Evolutionary conservation across 2,329 filamentous ascomycete species (phyloP), one percentile per base, ranked within the genome.

Genomic region (Arthrinium phaeospermum): DNA sequence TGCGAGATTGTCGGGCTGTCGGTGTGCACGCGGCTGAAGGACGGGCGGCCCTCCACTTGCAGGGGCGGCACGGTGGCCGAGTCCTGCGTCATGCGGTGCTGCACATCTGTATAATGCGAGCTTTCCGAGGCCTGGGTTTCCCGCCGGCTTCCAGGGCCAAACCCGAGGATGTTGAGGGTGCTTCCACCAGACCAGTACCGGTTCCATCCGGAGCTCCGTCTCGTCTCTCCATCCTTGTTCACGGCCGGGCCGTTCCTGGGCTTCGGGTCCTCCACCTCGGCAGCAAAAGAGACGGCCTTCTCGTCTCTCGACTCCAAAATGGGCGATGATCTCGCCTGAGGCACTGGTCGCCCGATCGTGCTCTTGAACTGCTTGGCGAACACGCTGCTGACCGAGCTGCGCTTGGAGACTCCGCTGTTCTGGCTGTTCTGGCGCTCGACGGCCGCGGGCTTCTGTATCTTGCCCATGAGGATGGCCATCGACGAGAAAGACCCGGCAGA

Each of bases 171-270:
- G 77, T 92, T 91, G 71, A 92, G 82, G 10, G 91, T 88, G 75
- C 91, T 93, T 70, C 92, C 92, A 69, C 91, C 92, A 19, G 92
- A 93, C 89, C 93, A 94, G 82, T 94, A 94, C 70, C 90, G 85
- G 80, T 93, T 94, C 92, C 92, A 94, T 68, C 92, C 92, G 4
- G 92, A 94, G 76, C 91, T 93, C 78, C 90, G 86, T 71, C 90
- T 86, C 27, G 85, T 83, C 64, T 82, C 82, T 68, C 84, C 86
- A 69, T 86, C 79, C 70, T 77, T 75, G 67, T 82, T 74, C 74
- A 77, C 73, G 71, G 83, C 72, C 74, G 80, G 73, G 78, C 80
- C 74, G 53, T 80, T 79, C 71, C 81, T 83, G 72, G 83, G 83
- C 49, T 78, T 77, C 34, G 78, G 72, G 61, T 78, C 71, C 46